These are phyloP conservation scores for Trichomonas gallinae DNA, from an alignment of 208 protist species.

Conservation along the genomic window DNA sequence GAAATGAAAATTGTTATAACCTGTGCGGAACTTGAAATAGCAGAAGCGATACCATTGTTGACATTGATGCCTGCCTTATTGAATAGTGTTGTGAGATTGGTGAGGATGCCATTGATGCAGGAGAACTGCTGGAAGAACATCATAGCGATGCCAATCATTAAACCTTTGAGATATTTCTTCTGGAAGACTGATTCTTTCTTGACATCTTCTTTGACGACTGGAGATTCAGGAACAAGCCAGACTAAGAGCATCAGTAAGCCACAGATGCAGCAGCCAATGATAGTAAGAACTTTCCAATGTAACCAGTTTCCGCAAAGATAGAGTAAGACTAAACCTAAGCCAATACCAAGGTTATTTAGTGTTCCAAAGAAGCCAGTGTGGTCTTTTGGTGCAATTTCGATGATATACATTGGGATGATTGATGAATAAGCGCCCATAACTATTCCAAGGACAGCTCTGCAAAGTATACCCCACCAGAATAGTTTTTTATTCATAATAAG, in stretches of 20 bases:
- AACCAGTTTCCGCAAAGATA: neutral
- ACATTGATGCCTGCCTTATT: neutral
- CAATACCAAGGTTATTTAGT: neutral
- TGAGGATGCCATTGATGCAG: slow-evolving; percentile 22
- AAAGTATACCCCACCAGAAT: neutral
- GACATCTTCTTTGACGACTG: neutral
- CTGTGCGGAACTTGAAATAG: neutral
- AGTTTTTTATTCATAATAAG: neutral
- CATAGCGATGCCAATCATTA: neutral
- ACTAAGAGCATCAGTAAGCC: neutral
- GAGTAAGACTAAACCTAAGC: neutral
- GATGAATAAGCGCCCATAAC: neutral
- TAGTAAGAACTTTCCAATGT: neutral
- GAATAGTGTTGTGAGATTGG: slow-evolving; percentile 25
- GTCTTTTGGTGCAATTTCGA: neutral
- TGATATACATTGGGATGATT: slow-evolving; percentile 4
- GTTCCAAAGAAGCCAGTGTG: neutral
- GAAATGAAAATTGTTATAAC: neutral
- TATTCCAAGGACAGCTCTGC: neutral
- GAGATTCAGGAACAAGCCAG: neutral
- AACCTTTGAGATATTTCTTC: neutral
- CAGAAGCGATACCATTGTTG: neutral
- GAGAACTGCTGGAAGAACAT: slow-evolving; percentile 30
- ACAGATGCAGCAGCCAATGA: neutral
- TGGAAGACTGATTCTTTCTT: neutral